Conservation (phyloP, 164 flowering plant genomes). For the Vitis rotundifolia region DNA sequence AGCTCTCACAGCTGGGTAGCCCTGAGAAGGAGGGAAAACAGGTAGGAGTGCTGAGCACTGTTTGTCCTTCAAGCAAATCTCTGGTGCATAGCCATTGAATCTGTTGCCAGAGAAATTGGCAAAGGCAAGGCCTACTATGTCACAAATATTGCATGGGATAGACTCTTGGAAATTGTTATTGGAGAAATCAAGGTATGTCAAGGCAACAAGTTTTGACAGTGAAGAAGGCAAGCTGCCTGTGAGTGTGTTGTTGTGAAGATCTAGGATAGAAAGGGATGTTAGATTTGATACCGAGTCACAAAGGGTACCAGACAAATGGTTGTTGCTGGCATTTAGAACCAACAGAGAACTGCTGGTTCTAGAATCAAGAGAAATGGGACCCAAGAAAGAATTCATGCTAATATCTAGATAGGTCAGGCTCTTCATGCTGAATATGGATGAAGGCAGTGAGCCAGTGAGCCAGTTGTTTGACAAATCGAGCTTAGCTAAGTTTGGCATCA, state of each 20-base stretch:
- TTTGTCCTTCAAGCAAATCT: constrained; percentile 27
- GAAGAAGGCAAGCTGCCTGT: constrained; percentile 47
- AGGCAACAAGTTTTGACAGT: constrained; percentile 36
- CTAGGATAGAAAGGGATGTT: constrained; percentile 48
- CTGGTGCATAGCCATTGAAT: constrained; percentile 41
- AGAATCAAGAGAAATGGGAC: constrained; percentile 29
- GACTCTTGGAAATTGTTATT: constrained; percentile 37
- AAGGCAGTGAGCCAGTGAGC: constrained; percentile 44
- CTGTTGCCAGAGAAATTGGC: constrained; percentile 48
- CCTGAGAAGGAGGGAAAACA: constrained; percentile 3
- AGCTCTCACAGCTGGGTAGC: constrained; percentile 16
- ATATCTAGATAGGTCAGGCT: constrained; percentile 50
- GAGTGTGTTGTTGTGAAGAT: constrained; percentile 55
- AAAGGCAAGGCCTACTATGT: constrained; percentile 41
- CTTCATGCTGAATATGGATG: constrained; percentile 35
- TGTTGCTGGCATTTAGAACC: constrained; percentile 57
- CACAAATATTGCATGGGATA: constrained; percentile 50
- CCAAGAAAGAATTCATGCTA: constrained; percentile 52
- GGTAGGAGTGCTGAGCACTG: constrained; percentile 23
- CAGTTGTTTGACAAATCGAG: constrained; percentile 49
- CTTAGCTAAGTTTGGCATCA: constrained; percentile 47
- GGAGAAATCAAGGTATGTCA: constrained; percentile 64
- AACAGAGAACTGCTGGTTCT: constrained; percentile 34
- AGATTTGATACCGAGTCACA: constrained; percentile 36
- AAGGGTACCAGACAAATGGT: constrained; percentile 42